phyloP scores from a whole-genome alignment of 371 early-diverging fungal species.

The Rhizomucor pusillus region DNA sequence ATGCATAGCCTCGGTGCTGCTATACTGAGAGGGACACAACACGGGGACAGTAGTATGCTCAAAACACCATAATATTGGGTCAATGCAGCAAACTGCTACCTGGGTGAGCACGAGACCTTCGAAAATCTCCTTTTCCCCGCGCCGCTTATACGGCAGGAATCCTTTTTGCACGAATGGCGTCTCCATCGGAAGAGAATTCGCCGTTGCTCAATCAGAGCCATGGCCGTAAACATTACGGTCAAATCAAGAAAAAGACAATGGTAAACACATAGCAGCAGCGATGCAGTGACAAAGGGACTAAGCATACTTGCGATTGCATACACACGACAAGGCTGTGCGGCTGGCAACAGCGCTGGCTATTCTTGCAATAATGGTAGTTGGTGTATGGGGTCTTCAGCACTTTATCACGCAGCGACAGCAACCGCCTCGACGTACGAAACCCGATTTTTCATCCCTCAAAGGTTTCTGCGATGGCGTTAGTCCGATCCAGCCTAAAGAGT shows the following conservation, averaged over 20 bases:
- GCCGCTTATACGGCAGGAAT: too few relatives aligned
- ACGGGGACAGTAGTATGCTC: too few relatives aligned
- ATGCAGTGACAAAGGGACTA: too few relatives aligned
- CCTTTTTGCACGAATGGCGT: too few relatives aligned
- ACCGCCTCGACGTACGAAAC: neutral
- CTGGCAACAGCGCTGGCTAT: slow-evolving; percentile 14
- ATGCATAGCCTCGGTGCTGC: too few relatives aligned
- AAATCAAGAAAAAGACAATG: slow-evolving; percentile 27
- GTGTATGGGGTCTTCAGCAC: slow-evolving; percentile 21
- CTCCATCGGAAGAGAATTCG: too few relatives aligned
- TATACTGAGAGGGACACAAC: too few relatives aligned
- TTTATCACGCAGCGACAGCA: slow-evolving; percentile 1
- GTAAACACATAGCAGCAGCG: too few relatives aligned
- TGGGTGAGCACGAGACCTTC: too few relatives aligned
- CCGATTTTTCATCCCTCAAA: slow-evolving; percentile 25
- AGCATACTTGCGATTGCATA: neutral
- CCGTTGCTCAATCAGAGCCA: neutral
- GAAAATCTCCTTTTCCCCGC: too few relatives aligned
- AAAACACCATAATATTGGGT: too few relatives aligned
- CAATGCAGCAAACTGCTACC: too few relatives aligned
- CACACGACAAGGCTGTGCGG: slow-evolving; percentile 14
- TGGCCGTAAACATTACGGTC: slow-evolving; percentile 18
- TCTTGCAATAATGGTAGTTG: slow-evolving; percentile 13
- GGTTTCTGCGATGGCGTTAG: slow-evolving; percentile 39
- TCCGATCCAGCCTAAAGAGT: slow-evolving; percentile 44